These are phyloP conservation scores for Claviceps digitariae DNA, from an alignment of 2,329 filamentous ascomycete genomes.

Conservation along the genomic window DNA sequence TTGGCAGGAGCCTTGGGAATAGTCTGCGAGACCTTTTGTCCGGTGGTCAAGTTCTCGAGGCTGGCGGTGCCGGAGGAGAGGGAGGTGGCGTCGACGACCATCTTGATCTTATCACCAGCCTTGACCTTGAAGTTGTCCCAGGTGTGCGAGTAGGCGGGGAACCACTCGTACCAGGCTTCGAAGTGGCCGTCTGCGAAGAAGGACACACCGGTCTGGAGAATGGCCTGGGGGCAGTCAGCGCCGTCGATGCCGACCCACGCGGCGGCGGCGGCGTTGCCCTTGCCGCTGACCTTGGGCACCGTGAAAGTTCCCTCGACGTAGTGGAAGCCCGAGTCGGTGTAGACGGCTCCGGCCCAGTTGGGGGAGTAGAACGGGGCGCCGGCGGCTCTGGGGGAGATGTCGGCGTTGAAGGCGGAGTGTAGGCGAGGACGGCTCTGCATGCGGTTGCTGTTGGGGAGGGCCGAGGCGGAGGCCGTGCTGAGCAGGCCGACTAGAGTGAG, in stretches of 20 bases:
- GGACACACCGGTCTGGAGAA: conserved; percentile 29
- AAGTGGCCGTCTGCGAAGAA: conserved; percentile 23
- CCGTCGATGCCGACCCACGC: conserved; percentile 36
- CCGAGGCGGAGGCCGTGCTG: background rate
- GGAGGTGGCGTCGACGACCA: conserved; percentile 16
- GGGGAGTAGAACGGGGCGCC: background rate
- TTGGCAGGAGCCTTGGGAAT: conserved; percentile 28
- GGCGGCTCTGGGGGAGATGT: background rate
- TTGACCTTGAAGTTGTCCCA: conserved; percentile 21
- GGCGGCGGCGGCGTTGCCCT: conserved; percentile 11
- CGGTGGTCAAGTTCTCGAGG: conserved; percentile 35
- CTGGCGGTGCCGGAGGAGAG: conserved; percentile 14
- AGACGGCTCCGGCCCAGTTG: conserved; percentile 19
- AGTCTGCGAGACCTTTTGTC: conserved; percentile 35
- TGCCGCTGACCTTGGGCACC: conserved; percentile 13
- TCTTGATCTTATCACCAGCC: conserved; percentile 18
- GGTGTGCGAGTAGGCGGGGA: conserved; percentile 19
- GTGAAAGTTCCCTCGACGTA: conserved; percentile 17
- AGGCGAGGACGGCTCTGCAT: background rate
- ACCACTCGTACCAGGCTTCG: conserved; percentile 32
- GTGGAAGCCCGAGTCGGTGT: conserved; percentile 14
- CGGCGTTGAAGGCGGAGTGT: too few relatives aligned
- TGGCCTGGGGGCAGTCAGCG: conserved; percentile 25
- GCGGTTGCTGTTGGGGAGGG: too few relatives aligned
- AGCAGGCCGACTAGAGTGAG: background rate